Base-by-base conservation (phyloP, 2,329 filamentous ascomycete species). In the Fonsecaea multimorphosa region DNA sequence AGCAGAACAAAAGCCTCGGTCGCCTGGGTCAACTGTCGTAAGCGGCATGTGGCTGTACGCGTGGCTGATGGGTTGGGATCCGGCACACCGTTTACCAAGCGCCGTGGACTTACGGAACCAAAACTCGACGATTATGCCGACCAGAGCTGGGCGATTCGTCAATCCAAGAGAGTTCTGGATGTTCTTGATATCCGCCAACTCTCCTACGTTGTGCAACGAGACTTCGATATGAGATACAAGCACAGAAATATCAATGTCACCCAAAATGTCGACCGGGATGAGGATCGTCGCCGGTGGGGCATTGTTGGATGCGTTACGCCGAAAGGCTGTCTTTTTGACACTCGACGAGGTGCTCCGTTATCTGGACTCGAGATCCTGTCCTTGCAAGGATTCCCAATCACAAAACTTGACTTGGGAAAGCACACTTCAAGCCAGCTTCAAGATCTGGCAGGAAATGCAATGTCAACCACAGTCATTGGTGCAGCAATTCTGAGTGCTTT, bases 361-460 rank as follows among this genome's bases (percentile, higher is more conserved):
- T 83, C 83, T 11, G 88, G 90, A 0, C 80, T 83, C 4, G 89
- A 93, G 74, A 79, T 85, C 1, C 78, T 93, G 1, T 76, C 79
- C 5, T 76, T 93, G 4, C 91, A 93, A 70, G 91, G 91, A 0
- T 79, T 93, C 56, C 89, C 89, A 0, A 74, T 89, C 1, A 78
- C 87, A 61, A 82, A 84, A 56, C 78, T 93, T 11, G 78, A 87
- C 0, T 81, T 92, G n/a, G 87, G 85, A 0, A 83, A 83, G 8
- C 88, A 93, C 71, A 84, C 82, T 0, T 81, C 88, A 54, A 76
- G 78, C 1, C 80, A 93, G 19, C 79, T 91, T 1, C 86, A 89
- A 68, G 86, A 92, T 69, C 78, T 94, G 1, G 90, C 89, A 1
- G 91, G 91, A 0, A 94, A 95, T 74, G 91, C 91, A 0, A 94